Conservation (phyloP, 345 rosid genomes). For the Eucalyptus regnans region DNA sequence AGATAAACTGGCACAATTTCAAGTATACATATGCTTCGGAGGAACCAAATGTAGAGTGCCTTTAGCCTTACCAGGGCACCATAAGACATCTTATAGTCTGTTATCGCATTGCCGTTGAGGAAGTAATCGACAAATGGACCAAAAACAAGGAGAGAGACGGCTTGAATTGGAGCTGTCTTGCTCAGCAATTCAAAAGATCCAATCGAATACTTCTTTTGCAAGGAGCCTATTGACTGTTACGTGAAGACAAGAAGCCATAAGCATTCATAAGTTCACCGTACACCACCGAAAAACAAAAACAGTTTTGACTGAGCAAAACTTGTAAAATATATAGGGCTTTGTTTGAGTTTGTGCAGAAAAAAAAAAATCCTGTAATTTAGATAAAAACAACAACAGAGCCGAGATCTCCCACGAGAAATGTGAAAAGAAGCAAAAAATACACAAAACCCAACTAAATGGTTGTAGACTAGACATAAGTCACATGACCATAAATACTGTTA, state of each 20-base stretch:
- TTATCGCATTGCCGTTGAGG: slow-evolving; percentile 12
- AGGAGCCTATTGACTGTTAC: slow-evolving; percentile 25
- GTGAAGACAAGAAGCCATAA: neutral
- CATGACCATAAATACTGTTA: neutral
- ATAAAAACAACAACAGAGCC: neutral
- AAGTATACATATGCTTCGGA: neutral
- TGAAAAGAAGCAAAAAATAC: neutral
- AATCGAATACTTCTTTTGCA: slow-evolving; percentile 27
- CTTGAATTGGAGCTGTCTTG: slow-evolving; percentile 37
- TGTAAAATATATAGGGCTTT: neutral
- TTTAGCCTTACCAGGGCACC: slow-evolving; percentile 16
- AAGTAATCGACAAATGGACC: slow-evolving; percentile 28
- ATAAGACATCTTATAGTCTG: slow-evolving; percentile 15
- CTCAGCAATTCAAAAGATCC: slow-evolving; percentile 33
- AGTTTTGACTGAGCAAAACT: neutral
- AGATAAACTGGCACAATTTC: neutral
- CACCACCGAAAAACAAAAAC: neutral
- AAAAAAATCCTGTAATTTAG: neutral
- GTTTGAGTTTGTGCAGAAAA: neutral
- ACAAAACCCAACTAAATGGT: neutral
- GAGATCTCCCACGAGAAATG: neutral
- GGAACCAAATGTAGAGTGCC: neutral
- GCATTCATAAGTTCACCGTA: neutral
- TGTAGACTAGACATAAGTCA: neutral
- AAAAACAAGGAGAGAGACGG: slow-evolving; percentile 14